Conservation (phyloP, 2,329 filamentous ascomycete species). For the Exophiala xenobiotica region DNA sequence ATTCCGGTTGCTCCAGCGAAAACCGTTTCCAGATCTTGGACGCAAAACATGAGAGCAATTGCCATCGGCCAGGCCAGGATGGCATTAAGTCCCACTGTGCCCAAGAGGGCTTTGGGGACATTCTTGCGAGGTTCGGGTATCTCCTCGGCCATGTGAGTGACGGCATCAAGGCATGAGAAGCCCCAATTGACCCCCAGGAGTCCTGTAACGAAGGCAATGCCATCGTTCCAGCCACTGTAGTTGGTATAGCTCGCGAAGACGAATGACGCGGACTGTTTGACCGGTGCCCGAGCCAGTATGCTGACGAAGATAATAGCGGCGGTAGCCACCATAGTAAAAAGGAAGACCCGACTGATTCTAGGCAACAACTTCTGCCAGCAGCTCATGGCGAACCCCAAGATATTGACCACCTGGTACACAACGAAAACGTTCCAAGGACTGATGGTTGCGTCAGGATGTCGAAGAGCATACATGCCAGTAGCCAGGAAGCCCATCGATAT, state of each 20-base stretch:
- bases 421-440: constrained; percentile 30
- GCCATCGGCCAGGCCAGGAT: constrained; percentile 14
- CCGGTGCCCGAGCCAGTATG: constrained; percentile 27
- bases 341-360: constrained; percentile 10
- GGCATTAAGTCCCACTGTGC: constrained; percentile 4
- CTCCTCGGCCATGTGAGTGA: constrained; percentile 23
- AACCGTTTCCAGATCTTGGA: constrained; percentile 7
- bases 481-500: constrained; percentile 15
- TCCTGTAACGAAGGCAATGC: constrained; percentile 24
- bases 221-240: constrained; percentile 32
- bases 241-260: constrained; percentile 27
- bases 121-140: constrained; percentile 17
- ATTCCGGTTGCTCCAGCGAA: background rate
- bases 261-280: constrained; percentile 19
- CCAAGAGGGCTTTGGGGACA: constrained; percentile 18
- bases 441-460: constrained; percentile 13
- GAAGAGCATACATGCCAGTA: constrained; percentile 12
- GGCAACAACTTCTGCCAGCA: constrained; percentile 13
- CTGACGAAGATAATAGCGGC: constrained; percentile 32
- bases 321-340: constrained; percentile 23
- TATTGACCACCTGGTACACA: constrained; percentile 21
- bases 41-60: constrained; percentile 20
- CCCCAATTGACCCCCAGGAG: constrained; percentile 9
- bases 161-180: constrained; percentile 19
- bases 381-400: constrained; percentile 12